Evolutionary conservation across 768 basidiomycete genomes (phyloP), one percentile per base, ranked within the genome.

Genomic region (Pleurotus tuber-regium): DNA sequence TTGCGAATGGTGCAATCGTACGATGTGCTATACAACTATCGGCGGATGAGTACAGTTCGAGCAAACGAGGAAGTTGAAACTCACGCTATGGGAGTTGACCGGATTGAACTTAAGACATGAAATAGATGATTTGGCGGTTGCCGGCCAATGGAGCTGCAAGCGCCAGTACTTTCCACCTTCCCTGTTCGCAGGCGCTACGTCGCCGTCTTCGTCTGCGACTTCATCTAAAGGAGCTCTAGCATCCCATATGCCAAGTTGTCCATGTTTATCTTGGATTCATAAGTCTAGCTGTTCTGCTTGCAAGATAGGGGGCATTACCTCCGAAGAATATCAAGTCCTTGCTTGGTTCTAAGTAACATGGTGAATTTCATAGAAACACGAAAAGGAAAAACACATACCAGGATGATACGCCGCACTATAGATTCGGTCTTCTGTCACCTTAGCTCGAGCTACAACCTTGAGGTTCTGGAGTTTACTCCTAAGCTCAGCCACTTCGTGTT

Each of bases 271-370:
- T 91, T 53, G 12, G 40, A 46, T 30, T 24, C n/a, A n/a, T n/a
- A n/a, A n/a, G n/a, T n/a, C n/a, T n/a, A n/a, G n/a, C n/a, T n/a
- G n/a, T n/a, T n/a, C n/a, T n/a, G n/a, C n/a, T n/a, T n/a, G n/a
- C n/a, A n/a, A n/a, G n/a, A 19, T 28, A 18, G 30, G 55, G 30
- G n/a, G 12, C 51, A 68, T 30, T 51, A 86, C 89, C 89, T 64
- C 91, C 91, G 63, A 92, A 89, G 63, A 92, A 92, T n/a, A 93
- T 77, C 10, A 93, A 65, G 65, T 93, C 91, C 59, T 88, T 90
- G 10, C 83, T 79, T 16, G 76, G 72, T 57, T 89, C 89, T 48
- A 26, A 78, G 77, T 57, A 28, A 33, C n/a, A 5, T 4, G 19
- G 39, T 36, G 39, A 28, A 28, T 19, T 25, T 11, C 24, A 30